Evolutionary conservation across 2,329 filamentous ascomycete genomes (phyloP).

Genomic region (Talaromyces sp.): DNA sequence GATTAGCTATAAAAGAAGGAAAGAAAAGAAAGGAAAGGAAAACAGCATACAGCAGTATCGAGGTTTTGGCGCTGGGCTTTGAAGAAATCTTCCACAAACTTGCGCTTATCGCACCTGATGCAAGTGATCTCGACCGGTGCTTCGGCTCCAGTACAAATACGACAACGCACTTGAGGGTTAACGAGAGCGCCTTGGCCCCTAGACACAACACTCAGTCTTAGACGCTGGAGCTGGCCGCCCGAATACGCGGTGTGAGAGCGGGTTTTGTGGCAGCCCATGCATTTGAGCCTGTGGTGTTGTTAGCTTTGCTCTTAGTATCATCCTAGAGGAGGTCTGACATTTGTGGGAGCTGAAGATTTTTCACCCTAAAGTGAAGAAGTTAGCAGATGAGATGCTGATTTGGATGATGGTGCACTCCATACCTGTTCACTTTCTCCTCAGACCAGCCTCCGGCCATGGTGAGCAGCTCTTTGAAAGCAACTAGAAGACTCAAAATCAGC

Average conservation of each 20-base stretch:
- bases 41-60: slow-evolving; percentile 41
- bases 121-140: slow-evolving; percentile 47
- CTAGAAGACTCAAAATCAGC: neutral
- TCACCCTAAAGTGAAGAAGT: neutral
- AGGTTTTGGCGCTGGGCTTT: slow-evolving; percentile 45
- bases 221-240: slow-evolving; percentile 41
- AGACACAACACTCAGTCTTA: slow-evolving; percentile 22
- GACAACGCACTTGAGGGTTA: slow-evolving; percentile 35
- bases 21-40: neutral
- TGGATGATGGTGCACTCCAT: neutral
- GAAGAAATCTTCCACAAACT: slow-evolving; percentile 46
- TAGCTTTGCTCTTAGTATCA: neutral
- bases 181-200: slow-evolving; percentile 14
- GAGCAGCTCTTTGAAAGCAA: neutral
- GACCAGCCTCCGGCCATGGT: slow-evolving; percentile 10
- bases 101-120: slow-evolving; percentile 42
- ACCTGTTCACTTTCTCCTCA: neutral
- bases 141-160: slow-evolving; percentile 36
- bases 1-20: slow-evolving; percentile 7
- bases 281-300: slow-evolving; percentile 38
- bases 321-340: neutral
- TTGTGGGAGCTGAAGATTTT: neutral
- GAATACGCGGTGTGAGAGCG: slow-evolving; percentile 39
- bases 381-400: neutral
- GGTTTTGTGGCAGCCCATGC: slow-evolving; percentile 42